These are phyloP conservation scores for Ceratocystis cacaofunesta DNA, from an alignment of 2,329 filamentous ascomycete species.

Conservation along the genomic window DNA sequence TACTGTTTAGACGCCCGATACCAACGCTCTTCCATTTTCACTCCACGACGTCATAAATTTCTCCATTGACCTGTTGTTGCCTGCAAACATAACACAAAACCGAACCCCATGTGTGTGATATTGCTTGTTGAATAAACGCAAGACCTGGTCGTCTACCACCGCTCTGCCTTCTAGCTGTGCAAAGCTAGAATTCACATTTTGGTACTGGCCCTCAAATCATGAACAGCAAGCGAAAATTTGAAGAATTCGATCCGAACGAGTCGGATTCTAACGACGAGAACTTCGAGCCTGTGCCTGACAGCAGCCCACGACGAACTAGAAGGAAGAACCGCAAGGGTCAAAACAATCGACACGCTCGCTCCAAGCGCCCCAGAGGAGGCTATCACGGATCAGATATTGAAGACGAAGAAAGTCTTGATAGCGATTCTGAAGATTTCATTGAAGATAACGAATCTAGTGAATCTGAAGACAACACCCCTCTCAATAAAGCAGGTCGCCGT, in stretches of 20 bases:
- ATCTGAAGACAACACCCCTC: conserved; percentile 27
- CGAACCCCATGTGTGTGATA: conserved; percentile 9
- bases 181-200: conserved; percentile 14
- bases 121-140: conserved; percentile 4
- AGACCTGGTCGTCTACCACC: conserved; percentile 1
- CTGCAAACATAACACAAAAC: not conserved
- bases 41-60: conserved; percentile 1
- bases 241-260: conserved; percentile 50
- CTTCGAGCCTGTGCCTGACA: conserved; percentile 40
- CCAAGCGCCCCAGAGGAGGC: conserved; percentile 27
- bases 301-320: conserved; percentile 27
- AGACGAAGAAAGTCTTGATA: conserved; percentile 38
- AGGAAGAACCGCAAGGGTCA: conserved; percentile 25
- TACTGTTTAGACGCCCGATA: not conserved
- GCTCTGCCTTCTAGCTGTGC: conserved; percentile 14
- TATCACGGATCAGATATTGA: conserved; percentile 50
- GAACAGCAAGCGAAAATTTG: conserved; percentile 44
- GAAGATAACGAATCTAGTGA: conserved; percentile 28
- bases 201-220: conserved; percentile 17
- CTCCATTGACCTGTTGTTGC: not conserved
- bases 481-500: conserved; percentile 34
- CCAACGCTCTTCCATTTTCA: not conserved
- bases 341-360: conserved; percentile 25
- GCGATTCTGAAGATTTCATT: conserved; percentile 35
- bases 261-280: conserved; percentile 53